A percentile compares a stretch with the other conserved stretches of the same genome.
Conservation (phyloP, 495 filamentous ascomycete genomes). For the Sordaria brevicollis region DNA sequence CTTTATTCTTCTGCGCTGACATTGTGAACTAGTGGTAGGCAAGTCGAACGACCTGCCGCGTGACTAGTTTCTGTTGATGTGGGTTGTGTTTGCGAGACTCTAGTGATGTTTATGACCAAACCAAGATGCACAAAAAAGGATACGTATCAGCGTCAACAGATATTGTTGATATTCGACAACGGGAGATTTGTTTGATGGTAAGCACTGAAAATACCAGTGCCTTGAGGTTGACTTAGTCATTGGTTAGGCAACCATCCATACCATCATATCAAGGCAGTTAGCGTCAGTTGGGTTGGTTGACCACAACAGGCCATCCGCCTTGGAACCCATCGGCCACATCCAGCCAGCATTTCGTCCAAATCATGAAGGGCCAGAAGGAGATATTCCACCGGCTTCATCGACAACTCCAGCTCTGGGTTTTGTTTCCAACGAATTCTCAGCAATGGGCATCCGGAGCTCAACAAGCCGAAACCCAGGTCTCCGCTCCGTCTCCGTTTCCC, state of each 20-base stretch:
- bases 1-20: not conserved
- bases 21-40: not conserved
- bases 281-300: not conserved
- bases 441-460: not conserved
- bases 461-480: not conserved
- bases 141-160: too few relatives aligned
- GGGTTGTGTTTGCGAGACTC: not conserved
- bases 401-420: not conserved
- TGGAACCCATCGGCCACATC: too few relatives aligned
- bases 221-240: not conserved
- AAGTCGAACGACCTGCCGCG: not conserved
- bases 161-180: not conserved
- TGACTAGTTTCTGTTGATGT: not conserved
- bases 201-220: not conserved
- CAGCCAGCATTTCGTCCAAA: too few relatives aligned
- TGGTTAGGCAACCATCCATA: not conserved
- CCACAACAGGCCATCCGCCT: not conserved
- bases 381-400: not conserved
- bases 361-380: not conserved
- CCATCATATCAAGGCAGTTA: not conserved
- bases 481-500: not conserved
- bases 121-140: not conserved
- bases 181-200: not conserved
- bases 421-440: not conserved
- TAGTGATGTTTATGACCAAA: not conserved